These are phyloP conservation scores for Glutinoglossum americanum DNA, from an alignment of 495 filamentous ascomycete genomes.

Conservation along the genomic window DNA sequence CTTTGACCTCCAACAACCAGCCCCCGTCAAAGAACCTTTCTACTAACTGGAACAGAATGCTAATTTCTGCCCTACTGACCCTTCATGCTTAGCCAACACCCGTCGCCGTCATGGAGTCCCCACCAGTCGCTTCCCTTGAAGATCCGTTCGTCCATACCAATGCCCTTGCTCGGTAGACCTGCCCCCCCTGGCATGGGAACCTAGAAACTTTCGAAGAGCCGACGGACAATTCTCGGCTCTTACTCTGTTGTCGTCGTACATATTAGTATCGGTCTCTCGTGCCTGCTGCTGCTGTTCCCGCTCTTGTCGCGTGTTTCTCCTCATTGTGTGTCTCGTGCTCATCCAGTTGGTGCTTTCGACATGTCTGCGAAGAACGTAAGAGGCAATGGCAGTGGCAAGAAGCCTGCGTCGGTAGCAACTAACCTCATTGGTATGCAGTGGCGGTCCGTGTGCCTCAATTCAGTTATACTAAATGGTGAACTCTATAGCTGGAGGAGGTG, in stretches of 20 bases:
- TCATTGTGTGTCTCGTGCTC: not conserved
- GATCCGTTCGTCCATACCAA: not conserved
- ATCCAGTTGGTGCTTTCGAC: not conserved
- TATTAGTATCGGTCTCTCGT: not conserved
- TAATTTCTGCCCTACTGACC: too few species aligned
- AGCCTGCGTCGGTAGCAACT: conserved; percentile 66
- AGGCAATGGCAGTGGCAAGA: conserved; percentile 41
- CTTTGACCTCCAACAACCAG: too few species aligned
- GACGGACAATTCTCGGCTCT: not conserved
- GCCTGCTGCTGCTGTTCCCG: not conserved
- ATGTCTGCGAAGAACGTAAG: conserved; percentile 45
- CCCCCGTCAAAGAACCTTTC: too few species aligned
- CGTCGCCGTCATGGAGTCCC: too few species aligned
- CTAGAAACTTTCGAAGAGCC: not conserved
- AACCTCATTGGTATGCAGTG: conserved; percentile 67
- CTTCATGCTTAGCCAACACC: too few species aligned
- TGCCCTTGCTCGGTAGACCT: not conserved
- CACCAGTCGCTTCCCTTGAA: not conserved
- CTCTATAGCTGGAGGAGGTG: conserved; percentile 70
- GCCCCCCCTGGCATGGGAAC: not conserved
- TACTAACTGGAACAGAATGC: too few species aligned
- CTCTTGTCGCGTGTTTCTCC: not conserved
- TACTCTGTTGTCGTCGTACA: not conserved
- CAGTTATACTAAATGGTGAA: not conserved
- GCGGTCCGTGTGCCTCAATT: not conserved